These are phyloP conservation scores for Aquanectria penicillioides DNA, from an alignment of 2,329 filamentous ascomycete species.

Conservation along the genomic window DNA sequence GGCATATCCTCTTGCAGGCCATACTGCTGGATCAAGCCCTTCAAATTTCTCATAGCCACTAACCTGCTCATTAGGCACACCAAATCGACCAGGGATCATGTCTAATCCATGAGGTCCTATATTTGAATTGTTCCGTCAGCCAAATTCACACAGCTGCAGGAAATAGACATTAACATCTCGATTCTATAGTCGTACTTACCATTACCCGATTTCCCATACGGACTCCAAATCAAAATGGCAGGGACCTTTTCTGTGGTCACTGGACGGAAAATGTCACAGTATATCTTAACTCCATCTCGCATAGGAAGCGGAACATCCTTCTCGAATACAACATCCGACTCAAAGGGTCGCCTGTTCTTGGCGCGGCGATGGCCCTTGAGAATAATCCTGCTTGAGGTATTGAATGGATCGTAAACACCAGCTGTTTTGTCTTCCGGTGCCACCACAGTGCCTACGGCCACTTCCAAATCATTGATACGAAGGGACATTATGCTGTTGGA, in stretches of 20 bases:
- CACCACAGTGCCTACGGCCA: neutral
- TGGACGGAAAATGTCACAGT: neutral
- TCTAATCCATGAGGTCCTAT: neutral
- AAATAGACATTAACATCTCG: too few species aligned
- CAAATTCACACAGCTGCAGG: too few species aligned
- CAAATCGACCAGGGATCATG: slow-evolving; percentile 5
- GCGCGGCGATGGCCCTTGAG: neutral
- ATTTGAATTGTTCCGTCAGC: neutral
- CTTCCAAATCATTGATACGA: neutral
- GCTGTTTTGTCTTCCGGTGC: neutral
- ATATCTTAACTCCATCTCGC: neutral
- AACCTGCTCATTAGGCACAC: neutral
- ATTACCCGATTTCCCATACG: neutral
- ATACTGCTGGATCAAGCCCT: slow-evolving; percentile 19
- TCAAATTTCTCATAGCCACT: slow-evolving; percentile 12
- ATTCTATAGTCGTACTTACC: neutral
- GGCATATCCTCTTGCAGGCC: slow-evolving; percentile 18
- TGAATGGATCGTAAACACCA: neutral
- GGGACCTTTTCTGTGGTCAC: neutral
- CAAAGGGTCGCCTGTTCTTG: neutral
- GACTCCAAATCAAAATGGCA: neutral
- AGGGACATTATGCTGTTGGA: neutral
- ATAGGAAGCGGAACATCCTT: neutral
- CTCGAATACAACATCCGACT: neutral
- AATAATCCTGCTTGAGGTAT: neutral